A percentile compares a stretch with the other conserved stretches of the same genome.
Evolutionary conservation across 148 eudicot species (phyloP).

Genomic region (Rheum nobile): DNA sequence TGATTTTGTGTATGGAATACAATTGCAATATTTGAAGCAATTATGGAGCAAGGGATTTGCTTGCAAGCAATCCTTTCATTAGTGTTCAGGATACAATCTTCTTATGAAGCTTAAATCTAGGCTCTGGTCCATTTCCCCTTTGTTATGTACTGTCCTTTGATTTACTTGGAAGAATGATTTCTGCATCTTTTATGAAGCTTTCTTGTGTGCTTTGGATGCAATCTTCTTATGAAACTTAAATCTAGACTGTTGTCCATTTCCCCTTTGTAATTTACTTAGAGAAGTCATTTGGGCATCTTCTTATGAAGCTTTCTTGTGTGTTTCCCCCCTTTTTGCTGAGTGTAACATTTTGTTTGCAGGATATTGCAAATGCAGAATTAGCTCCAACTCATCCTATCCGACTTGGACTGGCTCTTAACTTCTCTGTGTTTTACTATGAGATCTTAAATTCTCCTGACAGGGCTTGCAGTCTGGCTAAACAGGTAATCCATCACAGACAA

Average conservation of each 20-base stretch:
- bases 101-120: background rate
- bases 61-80: background rate
- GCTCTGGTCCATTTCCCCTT: too few relatives aligned
- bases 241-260: too few relatives aligned
- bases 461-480: constrained; percentile 42
- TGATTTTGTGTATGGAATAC: background rate
- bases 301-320: background rate
- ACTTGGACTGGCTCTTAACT: constrained; percentile 45
- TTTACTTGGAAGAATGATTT: too few relatives aligned
- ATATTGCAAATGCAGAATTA: constrained; percentile 27
- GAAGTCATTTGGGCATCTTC: background rate
- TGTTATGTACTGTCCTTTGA: too few relatives aligned
- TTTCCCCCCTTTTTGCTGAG: background rate
- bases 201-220: background rate
- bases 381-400: constrained; percentile 40
- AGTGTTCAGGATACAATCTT: background rate
- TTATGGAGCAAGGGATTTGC: background rate
- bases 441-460: constrained; percentile 37
- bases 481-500: constrained; percentile 13
- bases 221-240: too few relatives aligned
- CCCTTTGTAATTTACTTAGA: background rate
- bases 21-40: background rate
- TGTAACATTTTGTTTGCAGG: constrained; percentile 17
- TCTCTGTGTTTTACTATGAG: constrained; percentile 48
- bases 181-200: background rate